Base-by-base conservation (phyloP, 1,284 basidiomycete genomes). In the Wallemia mellicola region DNA sequence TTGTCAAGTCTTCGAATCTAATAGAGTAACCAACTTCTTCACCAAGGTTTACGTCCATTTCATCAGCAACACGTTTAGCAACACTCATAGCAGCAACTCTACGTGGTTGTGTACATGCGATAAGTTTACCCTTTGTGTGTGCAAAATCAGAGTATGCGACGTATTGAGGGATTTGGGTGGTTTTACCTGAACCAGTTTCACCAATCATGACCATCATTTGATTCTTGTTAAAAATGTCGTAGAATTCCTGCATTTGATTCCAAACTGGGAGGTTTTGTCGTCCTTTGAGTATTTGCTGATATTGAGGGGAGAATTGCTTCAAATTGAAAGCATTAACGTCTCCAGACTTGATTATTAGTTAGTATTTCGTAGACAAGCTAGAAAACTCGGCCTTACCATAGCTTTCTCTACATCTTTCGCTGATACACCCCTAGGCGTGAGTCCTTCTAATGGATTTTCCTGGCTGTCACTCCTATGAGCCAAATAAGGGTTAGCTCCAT, bases 1-100 rank as follows among this genome's bases (percentile, higher is more conserved):
- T 83, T 11, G 91, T 95, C 81, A 89, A 87, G 68, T 98, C 92
- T 71, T 98, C 92, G 71, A 99, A 99, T 69, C 94, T 87, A 67
- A 96, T 96, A 2, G 86, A 88, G 72, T 99, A 99, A 63, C 94
- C 94, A 63, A 98, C 92, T 66, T 95, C 81, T 68, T 86, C 82
- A 60, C 87, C 88, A 11, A 95, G 80, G 70, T 65, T 63, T 85
- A 83, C 83, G 70, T 95, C 91, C 86, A 96, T 89, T 72, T 98
- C 92, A 66, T 94, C 88, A 1, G 94, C 89, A 0, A 99, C 94
- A 73, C 94, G 88, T 71, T 92, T 94, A 24, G 92, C 92, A 0
- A 96, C 94, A 24, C 85, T 87, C 86, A 92, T 96, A 30, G 92
- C 91, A 1, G 94, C 91, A 1, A 98, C 91, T 74, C 92, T 79